Evolutionary conservation across 192 early-diverging fungal genomes (phyloP).

Genomic region (Lunasporangiospora selenospora): DNA sequence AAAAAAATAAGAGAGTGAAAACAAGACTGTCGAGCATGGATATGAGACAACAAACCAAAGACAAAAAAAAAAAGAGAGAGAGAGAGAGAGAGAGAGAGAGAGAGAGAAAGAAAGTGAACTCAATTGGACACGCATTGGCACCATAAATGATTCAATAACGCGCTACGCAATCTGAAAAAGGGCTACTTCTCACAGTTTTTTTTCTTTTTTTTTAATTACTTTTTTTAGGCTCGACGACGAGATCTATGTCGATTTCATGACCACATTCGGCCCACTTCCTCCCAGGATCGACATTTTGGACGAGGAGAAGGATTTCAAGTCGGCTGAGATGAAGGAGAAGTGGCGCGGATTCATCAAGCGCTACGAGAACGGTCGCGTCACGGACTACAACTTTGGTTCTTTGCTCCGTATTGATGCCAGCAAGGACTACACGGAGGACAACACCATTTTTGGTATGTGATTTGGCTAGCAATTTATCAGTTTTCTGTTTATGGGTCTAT

Average conservation of each 20-base stretch:
- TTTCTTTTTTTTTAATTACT: neutral
- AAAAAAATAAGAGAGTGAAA: no score
- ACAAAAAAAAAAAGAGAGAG: no score
- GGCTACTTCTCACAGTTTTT: slow-evolving; percentile 1
- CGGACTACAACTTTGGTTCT: slow-evolving; percentile 95
- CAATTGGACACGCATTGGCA: no score
- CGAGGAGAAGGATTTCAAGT: slow-evolving; percentile 83
- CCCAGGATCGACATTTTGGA: slow-evolving; percentile 73
- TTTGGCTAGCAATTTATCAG: neutral
- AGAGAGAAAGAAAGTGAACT: no score
- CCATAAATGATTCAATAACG: no score
- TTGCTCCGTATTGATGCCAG: slow-evolving; percentile 78
- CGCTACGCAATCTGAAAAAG: neutral
- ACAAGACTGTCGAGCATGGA: no score
- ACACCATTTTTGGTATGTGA: slow-evolving; percentile 88
- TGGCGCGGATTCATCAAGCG: slow-evolving; percentile 90
- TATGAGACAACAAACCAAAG: no score
- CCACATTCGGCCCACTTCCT: slow-evolving; percentile 71
- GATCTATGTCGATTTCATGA: slow-evolving; percentile 79
- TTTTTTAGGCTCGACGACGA: slow-evolving; percentile 78
- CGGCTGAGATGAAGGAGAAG: slow-evolving; percentile 77
- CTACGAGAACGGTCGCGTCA: slow-evolving; percentile 82
- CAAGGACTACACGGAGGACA: slow-evolving; percentile 85
- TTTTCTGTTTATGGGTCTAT: neutral
- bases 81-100: no score